Base-by-base conservation (phyloP, 169 alveolate genomes). In the Cystoisospora suis region DNA sequence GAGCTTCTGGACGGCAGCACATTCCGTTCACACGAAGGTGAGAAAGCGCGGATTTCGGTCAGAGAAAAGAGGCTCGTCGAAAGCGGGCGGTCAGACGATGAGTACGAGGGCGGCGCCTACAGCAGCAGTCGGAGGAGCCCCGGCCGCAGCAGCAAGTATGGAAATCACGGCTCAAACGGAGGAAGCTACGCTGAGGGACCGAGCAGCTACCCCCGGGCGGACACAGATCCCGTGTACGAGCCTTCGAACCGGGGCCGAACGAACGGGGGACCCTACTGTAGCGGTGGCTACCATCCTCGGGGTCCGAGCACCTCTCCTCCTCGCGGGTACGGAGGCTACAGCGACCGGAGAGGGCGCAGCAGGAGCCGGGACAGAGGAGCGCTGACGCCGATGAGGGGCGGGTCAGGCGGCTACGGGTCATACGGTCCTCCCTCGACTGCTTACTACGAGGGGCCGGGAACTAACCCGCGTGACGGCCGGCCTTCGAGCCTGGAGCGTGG, bases 11-110 rank as follows among this genome's bases (percentile, higher is more conserved):
- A 96, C 59, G 98, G 98, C 53, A 94, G 97, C 70, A 95, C 96
- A 4, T 96, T 96, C 93, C 93, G 94, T 75, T 96, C 97, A 27
- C 98, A 95, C 72, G 97, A 96, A 90, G 97, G 97, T 6, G 97
- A 95, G 87, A 96, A 96, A 75, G 38, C 96, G 38, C 94, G 95
- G 81, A 95, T 96, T 88, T 86, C 95, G 42, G 96, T 95, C 27
- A 90, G 97, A 40, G 96, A 95, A 80, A 95, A 94, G 45, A 58
- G 88, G 42, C 5, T 40, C 9, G 53, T 12, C 15, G 87, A 94
- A 17, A 61, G 94, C 65, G 75, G 93, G 69, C 85, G 47, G 42
- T 23, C 69, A 5, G 91, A 46, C 65, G 92, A 65, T 61, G 89
- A 36, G 34, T 27, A 46, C 40, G 80, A 69, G 20, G 90, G 36